These are phyloP conservation scores for Oryza glaberrima DNA, from an alignment of 176 grass and related monocot genomes.

Conservation along the genomic window DNA sequence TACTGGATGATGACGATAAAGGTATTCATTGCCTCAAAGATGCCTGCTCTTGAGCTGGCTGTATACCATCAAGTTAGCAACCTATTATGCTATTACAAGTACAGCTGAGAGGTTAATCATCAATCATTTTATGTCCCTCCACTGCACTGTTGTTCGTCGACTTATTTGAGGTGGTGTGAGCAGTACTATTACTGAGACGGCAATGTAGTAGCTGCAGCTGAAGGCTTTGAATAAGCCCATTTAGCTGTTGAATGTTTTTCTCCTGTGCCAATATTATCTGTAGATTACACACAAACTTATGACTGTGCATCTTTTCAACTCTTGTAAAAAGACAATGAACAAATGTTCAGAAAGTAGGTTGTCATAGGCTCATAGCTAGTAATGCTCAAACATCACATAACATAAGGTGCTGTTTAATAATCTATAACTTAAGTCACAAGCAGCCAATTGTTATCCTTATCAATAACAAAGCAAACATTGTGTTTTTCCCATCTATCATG, in stretches of 20 bases:
- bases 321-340: background rate
- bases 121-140: constrained; percentile 47
- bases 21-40: constrained; percentile 3
- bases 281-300: constrained; percentile 5
- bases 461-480: background rate
- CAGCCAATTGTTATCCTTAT: background rate
- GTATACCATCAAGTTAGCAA: constrained; percentile 19
- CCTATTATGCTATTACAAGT: background rate
- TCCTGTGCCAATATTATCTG: constrained; percentile 85
- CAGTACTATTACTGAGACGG: constrained; percentile 58
- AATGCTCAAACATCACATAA: constrained; percentile 16
- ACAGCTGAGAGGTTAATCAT: constrained; percentile 20
- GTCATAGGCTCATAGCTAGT: background rate
- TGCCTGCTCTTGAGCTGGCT: constrained; percentile 1
- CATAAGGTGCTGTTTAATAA: background rate
- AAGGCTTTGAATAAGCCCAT: constrained; percentile 79
- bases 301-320: background rate
- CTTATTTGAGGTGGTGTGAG: constrained; percentile 36
- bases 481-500: background rate
- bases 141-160: constrained; percentile 27
- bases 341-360: background rate
- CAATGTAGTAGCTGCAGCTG: constrained; percentile 79
- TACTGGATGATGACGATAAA: background rate
- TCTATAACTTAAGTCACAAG: background rate
- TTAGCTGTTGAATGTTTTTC: constrained; percentile 82